These are phyloP conservation scores for Gyrodon lividus DNA, from an alignment of 768 basidiomycete genomes.

Conservation along the genomic window DNA sequence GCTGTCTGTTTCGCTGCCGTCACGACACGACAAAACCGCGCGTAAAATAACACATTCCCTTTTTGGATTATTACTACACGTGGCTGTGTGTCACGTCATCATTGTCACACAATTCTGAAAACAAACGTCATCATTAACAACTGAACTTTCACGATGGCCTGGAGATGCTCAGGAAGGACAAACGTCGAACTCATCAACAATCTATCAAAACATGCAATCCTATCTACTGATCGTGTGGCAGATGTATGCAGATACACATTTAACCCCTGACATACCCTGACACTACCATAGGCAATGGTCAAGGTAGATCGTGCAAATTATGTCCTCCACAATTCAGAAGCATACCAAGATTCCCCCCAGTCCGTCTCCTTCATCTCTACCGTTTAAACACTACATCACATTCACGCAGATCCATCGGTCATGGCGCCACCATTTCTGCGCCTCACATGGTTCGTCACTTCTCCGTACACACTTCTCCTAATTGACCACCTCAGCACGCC, in stretches of 20 bases:
- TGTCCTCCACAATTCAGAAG: slow-evolving; percentile 46
- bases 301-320: slow-evolving; percentile 71
- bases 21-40: too few species aligned
- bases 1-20: background rate
- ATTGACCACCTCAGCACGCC: slow-evolving; percentile 70
- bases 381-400: background rate
- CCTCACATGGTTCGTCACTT: slow-evolving; percentile 79
- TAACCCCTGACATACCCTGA: background rate
- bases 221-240: slow-evolving; percentile 53
- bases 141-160: slow-evolving; percentile 64
- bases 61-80: too few species aligned
- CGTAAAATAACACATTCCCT: too few species aligned
- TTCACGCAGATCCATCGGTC: slow-evolving; percentile 60
- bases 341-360: slow-evolving; percentile 82
- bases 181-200: slow-evolving; percentile 76
- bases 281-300: slow-evolving; percentile 56
- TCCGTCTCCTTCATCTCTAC: slow-evolving; percentile 34
- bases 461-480: background rate
- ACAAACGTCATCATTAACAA: background rate
- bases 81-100: background rate
- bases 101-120: too few species aligned
- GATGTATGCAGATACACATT: slow-evolving; percentile 41
- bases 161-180: slow-evolving; percentile 69
- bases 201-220: slow-evolving; percentile 52
- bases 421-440: slow-evolving; percentile 91